phyloP scores from a whole-genome alignment of 2,329 filamentous ascomycete genomes.

The Taxawa tesnikishii region DNA sequence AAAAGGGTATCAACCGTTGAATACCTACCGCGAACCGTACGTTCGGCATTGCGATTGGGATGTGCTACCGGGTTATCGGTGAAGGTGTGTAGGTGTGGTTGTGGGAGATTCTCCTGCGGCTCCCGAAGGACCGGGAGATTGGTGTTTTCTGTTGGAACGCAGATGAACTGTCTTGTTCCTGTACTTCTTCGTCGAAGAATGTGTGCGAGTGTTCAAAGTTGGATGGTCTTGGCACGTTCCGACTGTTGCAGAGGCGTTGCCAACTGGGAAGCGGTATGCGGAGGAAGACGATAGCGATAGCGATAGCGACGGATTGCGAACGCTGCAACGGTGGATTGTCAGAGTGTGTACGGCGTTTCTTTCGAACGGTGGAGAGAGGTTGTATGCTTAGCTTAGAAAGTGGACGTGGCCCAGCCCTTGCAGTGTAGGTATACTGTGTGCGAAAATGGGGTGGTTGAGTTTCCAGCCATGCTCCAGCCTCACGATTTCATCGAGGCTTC shows the following conservation, averaged over 20 bases:
- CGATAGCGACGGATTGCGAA: not conserved
- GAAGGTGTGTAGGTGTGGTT: too few species aligned
- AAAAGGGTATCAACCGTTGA: constrained; percentile 46
- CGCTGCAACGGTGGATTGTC: not conserved
- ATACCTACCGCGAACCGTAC: constrained; percentile 39
- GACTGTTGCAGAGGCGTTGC: too few species aligned
- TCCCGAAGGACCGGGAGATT: not conserved
- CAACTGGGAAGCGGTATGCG: too few species aligned
- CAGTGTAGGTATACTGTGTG: not conserved
- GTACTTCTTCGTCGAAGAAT: not conserved
- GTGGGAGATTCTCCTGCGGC: not conserved
- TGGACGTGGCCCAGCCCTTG: too few species aligned
- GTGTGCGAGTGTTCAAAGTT: too few species aligned
- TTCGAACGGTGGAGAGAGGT: not conserved
- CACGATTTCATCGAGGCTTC: not conserved
- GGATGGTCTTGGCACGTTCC: too few species aligned
- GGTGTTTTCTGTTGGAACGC: not conserved
- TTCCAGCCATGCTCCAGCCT: not conserved
- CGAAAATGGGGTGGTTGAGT: not conserved
- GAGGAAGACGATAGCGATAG: not conserved
- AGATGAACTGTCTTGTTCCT: too few species aligned
- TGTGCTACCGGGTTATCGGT: constrained; percentile 18
- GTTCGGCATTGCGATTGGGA: constrained; percentile 32
- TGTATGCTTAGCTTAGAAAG: not conserved
- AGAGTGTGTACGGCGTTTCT: not conserved